Conservation (phyloP, 257 asterid genomes). For the Anisodus tanguticus region DNA sequence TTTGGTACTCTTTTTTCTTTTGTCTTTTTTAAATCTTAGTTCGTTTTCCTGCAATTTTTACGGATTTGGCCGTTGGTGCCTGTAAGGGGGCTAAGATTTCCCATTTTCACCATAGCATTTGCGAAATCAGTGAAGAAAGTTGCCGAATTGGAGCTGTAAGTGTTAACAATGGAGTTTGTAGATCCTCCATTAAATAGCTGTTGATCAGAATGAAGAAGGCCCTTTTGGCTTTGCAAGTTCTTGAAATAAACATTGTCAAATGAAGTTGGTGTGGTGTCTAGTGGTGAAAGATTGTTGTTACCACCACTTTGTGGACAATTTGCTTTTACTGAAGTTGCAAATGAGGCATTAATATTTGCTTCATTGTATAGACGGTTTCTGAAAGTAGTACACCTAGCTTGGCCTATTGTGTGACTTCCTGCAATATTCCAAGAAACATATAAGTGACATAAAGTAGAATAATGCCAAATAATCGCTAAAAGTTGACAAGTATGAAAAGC, state of each 20-base stretch:
- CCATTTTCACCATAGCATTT: slow-evolving; percentile 24
- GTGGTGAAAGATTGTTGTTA: slow-evolving; percentile 13
- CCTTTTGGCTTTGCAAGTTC: not conserved
- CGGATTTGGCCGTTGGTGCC: slow-evolving; percentile 12
- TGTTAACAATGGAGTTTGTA: not conserved
- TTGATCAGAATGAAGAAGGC: slow-evolving; percentile 18
- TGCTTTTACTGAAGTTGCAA: not conserved
- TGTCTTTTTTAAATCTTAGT: not conserved
- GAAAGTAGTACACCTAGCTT: slow-evolving; percentile 9
- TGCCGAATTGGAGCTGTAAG: not conserved
- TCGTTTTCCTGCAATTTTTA: slow-evolving; percentile 18
- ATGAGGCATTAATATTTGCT: slow-evolving; percentile 21
- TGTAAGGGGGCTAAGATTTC: slow-evolving; percentile 26
- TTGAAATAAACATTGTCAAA: slow-evolving; percentile 23
- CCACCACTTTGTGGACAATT: slow-evolving; percentile 23
- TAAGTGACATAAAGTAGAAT: not conserved
- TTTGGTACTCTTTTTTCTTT: not conserved
- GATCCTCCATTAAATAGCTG: not conserved
- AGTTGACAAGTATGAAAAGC: not conserved
- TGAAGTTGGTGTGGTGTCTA: slow-evolving; percentile 22
- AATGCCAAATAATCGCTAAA: not conserved
- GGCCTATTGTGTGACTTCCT: slow-evolving; percentile 12
- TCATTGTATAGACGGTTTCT: slow-evolving; percentile 16
- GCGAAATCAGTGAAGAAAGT: slow-evolving; percentile 11
- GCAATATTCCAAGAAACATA: not conserved